These are phyloP conservation scores for Colletotrichum sp. DNA, from an alignment of 2,329 filamentous ascomycete species.

Conservation along the genomic window DNA sequence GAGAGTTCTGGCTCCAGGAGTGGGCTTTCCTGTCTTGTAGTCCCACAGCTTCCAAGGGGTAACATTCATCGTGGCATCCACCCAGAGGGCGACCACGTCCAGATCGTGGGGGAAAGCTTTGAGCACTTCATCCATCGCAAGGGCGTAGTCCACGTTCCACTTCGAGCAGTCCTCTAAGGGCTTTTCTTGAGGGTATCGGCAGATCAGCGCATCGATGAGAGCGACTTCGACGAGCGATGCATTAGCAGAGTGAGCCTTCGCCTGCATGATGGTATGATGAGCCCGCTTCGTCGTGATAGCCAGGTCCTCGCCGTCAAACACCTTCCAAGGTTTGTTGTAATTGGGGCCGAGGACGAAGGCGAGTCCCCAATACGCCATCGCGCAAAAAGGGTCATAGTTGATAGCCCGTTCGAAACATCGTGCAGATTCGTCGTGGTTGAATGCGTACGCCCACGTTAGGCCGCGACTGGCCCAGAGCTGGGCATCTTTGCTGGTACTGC, in stretches of 20 bases:
- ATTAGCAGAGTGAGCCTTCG: slow-evolving; percentile 38
- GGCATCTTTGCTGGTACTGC: slow-evolving; percentile 53
- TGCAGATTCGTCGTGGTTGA: slow-evolving; percentile 77
- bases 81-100: slow-evolving; percentile 40
- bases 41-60: slow-evolving; percentile 53
- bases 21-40: slow-evolving; percentile 32
- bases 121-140: slow-evolving; percentile 43
- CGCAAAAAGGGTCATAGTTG: slow-evolving; percentile 55
- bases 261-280: slow-evolving; percentile 48
- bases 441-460: slow-evolving; percentile 75
- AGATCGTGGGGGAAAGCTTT: slow-evolving; percentile 42
- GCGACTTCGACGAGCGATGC: slow-evolving; percentile 61
- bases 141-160: slow-evolving; percentile 63
- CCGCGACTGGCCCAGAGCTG: slow-evolving; percentile 76
- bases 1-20: slow-evolving; percentile 22
- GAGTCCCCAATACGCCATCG: slow-evolving; percentile 73
- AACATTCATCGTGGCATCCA: slow-evolving; percentile 53
- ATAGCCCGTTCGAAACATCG: slow-evolving; percentile 69
- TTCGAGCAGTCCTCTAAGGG: slow-evolving; percentile 52
- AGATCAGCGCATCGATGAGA: slow-evolving; percentile 66
- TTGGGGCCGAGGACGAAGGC: slow-evolving; percentile 78
- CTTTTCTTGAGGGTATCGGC: slow-evolving; percentile 62
- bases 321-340: slow-evolving; percentile 78
- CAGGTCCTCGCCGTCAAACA: slow-evolving; percentile 69
- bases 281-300: slow-evolving; percentile 53